Conservation (phyloP, 257 asterid species). For the Nicotiana tomentosiformis region DNA sequence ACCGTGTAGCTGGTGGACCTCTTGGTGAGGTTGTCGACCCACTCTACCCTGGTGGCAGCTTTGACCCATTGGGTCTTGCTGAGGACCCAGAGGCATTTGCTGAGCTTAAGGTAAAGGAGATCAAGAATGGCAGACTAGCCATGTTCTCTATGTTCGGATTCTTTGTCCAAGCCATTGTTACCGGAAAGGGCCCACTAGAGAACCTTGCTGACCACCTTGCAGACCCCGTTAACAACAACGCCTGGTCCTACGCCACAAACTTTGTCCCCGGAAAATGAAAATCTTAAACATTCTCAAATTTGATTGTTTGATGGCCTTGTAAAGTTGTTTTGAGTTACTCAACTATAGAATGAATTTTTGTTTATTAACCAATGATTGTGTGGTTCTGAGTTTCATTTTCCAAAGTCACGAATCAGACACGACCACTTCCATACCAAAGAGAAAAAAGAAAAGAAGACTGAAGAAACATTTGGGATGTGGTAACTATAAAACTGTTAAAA, state of each 20-base stretch:
- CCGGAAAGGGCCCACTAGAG: conserved; percentile 59
- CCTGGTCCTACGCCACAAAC: conserved; percentile 1
- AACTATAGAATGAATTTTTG: conserved; percentile 7
- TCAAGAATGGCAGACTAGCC: conserved; percentile 51
- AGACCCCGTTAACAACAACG: conserved; percentile 33
- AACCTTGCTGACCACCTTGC: conserved; percentile 60
- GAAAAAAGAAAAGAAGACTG: too few species aligned
- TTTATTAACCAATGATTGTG: not conserved
- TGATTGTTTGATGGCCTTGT: not conserved
- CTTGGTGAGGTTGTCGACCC: conserved; percentile 22
- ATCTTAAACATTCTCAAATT: not conserved
- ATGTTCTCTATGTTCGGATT: conserved; percentile 68
- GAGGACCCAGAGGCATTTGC: conserved; percentile 45
- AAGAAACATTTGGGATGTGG: not conserved
- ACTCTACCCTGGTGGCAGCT: conserved; percentile 21
- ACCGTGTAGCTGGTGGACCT: conserved; percentile 31
- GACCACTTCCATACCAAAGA: not conserved
- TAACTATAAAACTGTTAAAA: not conserved
- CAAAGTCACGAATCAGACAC: not conserved
- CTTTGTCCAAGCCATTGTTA: conserved; percentile 57
- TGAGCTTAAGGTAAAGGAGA: conserved; percentile 52
- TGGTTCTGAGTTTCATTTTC: not conserved
- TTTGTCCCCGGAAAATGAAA: not conserved
- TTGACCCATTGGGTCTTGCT: conserved; percentile 32
- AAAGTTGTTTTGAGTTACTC: not conserved